Conservation (phyloP, 192 early-diverging fungal species). For the Coemansia sp. region DNA sequence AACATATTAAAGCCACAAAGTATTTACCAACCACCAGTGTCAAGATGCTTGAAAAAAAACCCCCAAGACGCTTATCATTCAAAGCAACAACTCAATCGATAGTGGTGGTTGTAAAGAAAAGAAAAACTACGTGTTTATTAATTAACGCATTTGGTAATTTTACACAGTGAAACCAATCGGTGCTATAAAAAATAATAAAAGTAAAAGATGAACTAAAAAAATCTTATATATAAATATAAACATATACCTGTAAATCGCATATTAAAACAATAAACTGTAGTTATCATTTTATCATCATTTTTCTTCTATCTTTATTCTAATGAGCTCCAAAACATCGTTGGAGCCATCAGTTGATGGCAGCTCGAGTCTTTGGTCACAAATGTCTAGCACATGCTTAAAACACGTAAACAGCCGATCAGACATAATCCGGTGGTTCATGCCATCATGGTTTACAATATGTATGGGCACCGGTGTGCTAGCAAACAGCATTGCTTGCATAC, state of each 20-base stretch:
- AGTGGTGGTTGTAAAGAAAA: no score
- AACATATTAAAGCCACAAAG: neutral
- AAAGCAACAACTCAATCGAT: no score
- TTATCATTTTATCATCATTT: neutral
- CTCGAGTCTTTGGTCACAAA: neutral
- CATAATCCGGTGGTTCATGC: conserved; percentile 49
- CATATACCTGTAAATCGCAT: neutral
- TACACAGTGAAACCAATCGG: no score
- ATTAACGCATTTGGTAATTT: no score
- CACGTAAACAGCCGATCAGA: conserved; percentile 12
- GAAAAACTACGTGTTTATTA: no score
- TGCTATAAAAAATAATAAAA: neutral
- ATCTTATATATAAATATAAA: neutral
- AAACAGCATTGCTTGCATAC: conserved; percentile 25
- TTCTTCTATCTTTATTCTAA: neutral
- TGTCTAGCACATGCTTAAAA: neutral
- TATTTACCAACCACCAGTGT: conserved; percentile 1
- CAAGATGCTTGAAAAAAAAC: no score
- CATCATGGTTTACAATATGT: conserved; percentile 55
- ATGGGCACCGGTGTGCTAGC: conserved; percentile 59
- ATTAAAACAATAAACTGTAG: no score
- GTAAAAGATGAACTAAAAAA: neutral
- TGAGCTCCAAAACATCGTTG: neutral
- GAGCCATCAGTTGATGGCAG: neutral
- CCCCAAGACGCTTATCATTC: no score